Evolutionary conservation across 2,329 filamentous ascomycete species (phyloP).

Genomic region (Monosporascus cannonballus): DNA sequence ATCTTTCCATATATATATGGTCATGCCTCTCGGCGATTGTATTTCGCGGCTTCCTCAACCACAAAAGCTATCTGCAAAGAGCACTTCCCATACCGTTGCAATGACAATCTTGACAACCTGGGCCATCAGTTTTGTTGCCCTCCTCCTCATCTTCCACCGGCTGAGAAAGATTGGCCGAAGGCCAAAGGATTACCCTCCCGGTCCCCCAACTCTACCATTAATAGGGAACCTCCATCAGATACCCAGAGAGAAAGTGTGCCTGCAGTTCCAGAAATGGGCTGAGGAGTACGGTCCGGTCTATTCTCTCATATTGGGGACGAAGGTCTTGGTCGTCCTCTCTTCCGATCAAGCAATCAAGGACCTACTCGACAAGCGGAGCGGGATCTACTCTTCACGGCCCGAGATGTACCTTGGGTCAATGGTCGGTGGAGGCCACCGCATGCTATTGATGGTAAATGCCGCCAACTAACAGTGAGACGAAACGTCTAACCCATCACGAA

Average conservation of each 20-base stretch:
- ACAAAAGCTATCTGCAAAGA: no score
- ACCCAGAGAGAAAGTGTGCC: slow-evolving; percentile 32
- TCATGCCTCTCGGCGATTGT: no score
- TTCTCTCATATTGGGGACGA: slow-evolving; percentile 43
- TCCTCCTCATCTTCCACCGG: slow-evolving; percentile 1
- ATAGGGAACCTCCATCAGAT: slow-evolving; percentile 47
- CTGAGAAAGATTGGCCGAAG: slow-evolving; percentile 17
- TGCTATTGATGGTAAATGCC: slow-evolving; percentile 12
- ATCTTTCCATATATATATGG: no score
- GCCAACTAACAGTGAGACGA: background rate
- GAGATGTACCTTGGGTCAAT: slow-evolving; percentile 36
- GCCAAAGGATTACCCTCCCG: slow-evolving; percentile 36
- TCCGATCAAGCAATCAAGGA: slow-evolving; percentile 42
- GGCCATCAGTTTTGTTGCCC: background rate
- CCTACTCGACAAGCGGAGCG: slow-evolving; percentile 42
- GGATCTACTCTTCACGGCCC: slow-evolving; percentile 42
- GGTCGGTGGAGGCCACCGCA: slow-evolving; percentile 10
- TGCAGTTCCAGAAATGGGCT: slow-evolving; percentile 47
- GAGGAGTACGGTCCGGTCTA: slow-evolving; percentile 46
- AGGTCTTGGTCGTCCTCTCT: slow-evolving; percentile 40
- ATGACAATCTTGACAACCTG: background rate
- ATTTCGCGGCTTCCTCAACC: no score
- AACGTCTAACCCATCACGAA: background rate
- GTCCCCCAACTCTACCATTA: slow-evolving; percentile 43
- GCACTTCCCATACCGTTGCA: no score